A percentile compares a stretch with the other conserved stretches of the same genome.
These are phyloP conservation scores for Cryphonectria naterciae DNA, from an alignment of 2,329 filamentous ascomycete species.

Conservation along the genomic window DNA sequence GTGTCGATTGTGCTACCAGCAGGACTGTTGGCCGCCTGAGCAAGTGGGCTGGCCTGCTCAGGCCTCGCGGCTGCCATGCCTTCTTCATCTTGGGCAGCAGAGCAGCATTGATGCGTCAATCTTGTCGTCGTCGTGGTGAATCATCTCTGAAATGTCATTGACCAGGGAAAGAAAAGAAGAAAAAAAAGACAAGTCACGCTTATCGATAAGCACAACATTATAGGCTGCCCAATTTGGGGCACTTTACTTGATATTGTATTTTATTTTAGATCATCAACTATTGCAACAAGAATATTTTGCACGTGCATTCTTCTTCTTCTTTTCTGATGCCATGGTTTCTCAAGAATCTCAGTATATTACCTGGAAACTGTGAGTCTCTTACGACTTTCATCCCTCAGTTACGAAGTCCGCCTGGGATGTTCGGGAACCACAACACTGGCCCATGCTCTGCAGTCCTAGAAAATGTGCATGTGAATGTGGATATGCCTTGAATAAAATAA, in stretches of 20 bases:
- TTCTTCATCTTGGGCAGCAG: slow-evolving; percentile 36
- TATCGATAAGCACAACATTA: slow-evolving; percentile 14
- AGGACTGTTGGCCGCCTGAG: slow-evolving; percentile 24
- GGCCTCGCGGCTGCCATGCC: slow-evolving; percentile 37
- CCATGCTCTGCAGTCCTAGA: not conserved
- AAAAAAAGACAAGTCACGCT: not conserved
- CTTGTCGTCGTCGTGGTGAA: not conserved
- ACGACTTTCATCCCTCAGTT: not conserved
- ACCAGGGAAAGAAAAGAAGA: not conserved
- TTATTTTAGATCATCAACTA: too few species aligned
- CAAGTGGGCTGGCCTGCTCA: slow-evolving; percentile 34
- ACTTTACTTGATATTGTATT: too few species aligned
- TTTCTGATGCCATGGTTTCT: too few species aligned
- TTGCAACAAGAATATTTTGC: too few species aligned
- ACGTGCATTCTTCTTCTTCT: too few species aligned
- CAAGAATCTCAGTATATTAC: too few species aligned
- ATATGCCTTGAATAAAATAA: not conserved
- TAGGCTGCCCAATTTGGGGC: not conserved
- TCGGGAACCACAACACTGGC: not conserved
- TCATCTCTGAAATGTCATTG: not conserved
- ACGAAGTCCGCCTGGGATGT: not conserved
- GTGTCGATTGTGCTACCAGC: slow-evolving; percentile 21
- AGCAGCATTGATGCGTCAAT: slow-evolving; percentile 13
- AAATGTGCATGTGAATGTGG: not conserved
- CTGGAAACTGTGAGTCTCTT: too few species aligned